Evolutionary conservation across 2,329 filamentous ascomycete genomes (phyloP).

Genomic region (Arthrobotrys musiformis): DNA sequence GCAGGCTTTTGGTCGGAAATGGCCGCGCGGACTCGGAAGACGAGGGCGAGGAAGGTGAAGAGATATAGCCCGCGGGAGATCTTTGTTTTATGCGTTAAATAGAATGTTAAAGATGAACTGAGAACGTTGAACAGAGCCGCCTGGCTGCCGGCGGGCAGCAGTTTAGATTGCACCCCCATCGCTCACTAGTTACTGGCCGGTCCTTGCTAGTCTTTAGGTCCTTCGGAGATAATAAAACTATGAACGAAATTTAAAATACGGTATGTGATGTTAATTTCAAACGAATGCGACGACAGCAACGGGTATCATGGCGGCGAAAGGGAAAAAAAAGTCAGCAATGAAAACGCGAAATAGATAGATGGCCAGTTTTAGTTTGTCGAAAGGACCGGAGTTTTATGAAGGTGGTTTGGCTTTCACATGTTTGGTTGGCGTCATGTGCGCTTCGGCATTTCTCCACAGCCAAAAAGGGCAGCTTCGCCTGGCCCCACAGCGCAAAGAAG

Average conservation of each 20-base stretch:
- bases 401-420: slow-evolving; percentile 51
- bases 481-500: slow-evolving; percentile 45
- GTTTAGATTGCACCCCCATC: slow-evolving; percentile 82
- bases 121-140: slow-evolving; percentile 71
- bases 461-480: slow-evolving; percentile 31
- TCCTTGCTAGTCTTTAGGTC: too few relatives aligned
- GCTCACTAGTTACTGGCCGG: slow-evolving; percentile 54
- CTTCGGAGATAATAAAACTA: background rate
- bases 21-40: slow-evolving; percentile 89
- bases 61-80: slow-evolving; percentile 87
- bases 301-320: slow-evolving; percentile 49
- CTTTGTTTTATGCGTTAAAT: slow-evolving; percentile 80
- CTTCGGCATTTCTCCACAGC: slow-evolving; percentile 56
- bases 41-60: slow-evolving; percentile 80
- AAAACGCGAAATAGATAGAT: slow-evolving; percentile 10
- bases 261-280: slow-evolving; percentile 1
- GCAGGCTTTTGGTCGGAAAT: slow-evolving; percentile 88
- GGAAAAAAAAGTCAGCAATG: slow-evolving; percentile 18
- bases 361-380: background rate
- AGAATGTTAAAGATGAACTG: slow-evolving; percentile 75
- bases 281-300: slow-evolving; percentile 33
- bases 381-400: slow-evolving; percentile 47
- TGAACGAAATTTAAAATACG: background rate
- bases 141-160: slow-evolving; percentile 66
- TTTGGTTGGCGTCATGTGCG: slow-evolving; percentile 54